Evolutionary conservation across 192 early-diverging fungal genomes (phyloP), one percentile per base, ranked within the genome.

Genomic region (Ramicandelaber brevisporus): DNA sequence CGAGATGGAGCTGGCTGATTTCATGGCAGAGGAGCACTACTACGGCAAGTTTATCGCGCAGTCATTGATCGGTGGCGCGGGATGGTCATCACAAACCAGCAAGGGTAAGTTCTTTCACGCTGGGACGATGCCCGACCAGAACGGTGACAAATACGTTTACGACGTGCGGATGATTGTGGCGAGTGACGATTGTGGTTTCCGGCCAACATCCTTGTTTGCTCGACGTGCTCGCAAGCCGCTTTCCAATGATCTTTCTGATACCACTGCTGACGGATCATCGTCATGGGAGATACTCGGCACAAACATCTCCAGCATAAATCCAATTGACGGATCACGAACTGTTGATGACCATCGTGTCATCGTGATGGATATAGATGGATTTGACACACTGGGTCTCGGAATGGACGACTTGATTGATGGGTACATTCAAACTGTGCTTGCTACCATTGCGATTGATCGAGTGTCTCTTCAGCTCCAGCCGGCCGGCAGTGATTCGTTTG

Each of bases 11-110:
- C 51, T 85, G 15, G 48, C 66, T 17, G 50, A 55, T 9, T 85
- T 85, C 40, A 62, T 85, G 59, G 53, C 59, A 5, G 46, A 51
- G 17, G 67, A 71, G 39, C 81, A 85, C 31, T 63, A 76, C 34
- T 85, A 85, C 44, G 70, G 80, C 54, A 86, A 86, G 56, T 86
- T 78, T 36, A 82, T 86, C 50, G 81, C 82, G 2, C 81, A 86
- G 41, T 70, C 65, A 9, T 50, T 86, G 7, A 78, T 86, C 19
- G 81, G 81, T 9, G 80, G 80, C 31, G 76, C 81, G 5, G 70
- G 70, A 2, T 82, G 78, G 78, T 70, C 66, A 2, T 68, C 63
- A 20, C 48, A 63, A 11, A 72, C 77, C 5, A 44, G 69, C 22
- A 48, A 61, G 28, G 81, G 78, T 24, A 74, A 70, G 39, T 86